Evolutionary conservation across 2,329 filamentous ascomycete genomes (phyloP).

Genomic region (Macroventuria anomochaeta): DNA sequence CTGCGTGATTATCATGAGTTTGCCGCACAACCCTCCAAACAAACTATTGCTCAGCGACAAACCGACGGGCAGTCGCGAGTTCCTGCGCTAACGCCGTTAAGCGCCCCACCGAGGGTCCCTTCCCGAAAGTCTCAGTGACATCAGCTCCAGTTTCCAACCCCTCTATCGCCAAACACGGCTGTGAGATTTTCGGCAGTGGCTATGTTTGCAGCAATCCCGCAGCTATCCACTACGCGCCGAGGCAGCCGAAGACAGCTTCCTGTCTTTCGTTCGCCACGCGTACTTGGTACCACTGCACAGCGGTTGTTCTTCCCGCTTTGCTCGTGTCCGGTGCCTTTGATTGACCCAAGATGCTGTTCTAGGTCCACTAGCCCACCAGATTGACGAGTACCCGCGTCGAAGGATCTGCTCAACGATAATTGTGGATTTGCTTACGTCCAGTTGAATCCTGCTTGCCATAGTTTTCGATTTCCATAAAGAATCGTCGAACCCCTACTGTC

Average conservation of each 20-base stretch:
- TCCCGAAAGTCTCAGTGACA: conserved; percentile 13
- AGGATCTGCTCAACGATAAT: conserved; percentile 33
- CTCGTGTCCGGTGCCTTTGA: conserved; percentile 15
- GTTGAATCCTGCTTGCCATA: conserved; percentile 10
- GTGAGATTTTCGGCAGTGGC: conserved; percentile 8
- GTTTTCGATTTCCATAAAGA: conserved; percentile 29
- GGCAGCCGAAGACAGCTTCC: conserved; percentile 9
- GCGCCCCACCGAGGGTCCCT: conserved; percentile 5
- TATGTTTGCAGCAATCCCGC: conserved; percentile 15
- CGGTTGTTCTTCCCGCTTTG: conserved; percentile 13
- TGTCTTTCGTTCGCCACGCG: conserved; percentile 15
- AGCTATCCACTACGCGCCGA: conserved; percentile 10
- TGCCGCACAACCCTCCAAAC: conserved; percentile 5
- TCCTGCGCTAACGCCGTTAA: conserved; percentile 4
- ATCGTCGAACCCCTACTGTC: conserved; percentile 32
- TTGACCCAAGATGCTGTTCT: conserved; percentile 21
- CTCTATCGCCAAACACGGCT: conserved; percentile 13
- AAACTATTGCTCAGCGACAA: conserved; percentile 9
- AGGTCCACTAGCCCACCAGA: conserved; percentile 26
- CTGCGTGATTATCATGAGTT: conserved; percentile 4
- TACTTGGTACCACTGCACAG: conserved; percentile 12
- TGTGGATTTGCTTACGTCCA: conserved; percentile 35
- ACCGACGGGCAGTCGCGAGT: conserved; percentile 10
- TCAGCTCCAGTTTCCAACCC: conserved; percentile 5
- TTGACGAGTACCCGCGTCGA: conserved; percentile 23